These are phyloP conservation scores for Talaromyces sp. DNA, from an alignment of 2,329 filamentous ascomycete genomes.

Conservation along the genomic window DNA sequence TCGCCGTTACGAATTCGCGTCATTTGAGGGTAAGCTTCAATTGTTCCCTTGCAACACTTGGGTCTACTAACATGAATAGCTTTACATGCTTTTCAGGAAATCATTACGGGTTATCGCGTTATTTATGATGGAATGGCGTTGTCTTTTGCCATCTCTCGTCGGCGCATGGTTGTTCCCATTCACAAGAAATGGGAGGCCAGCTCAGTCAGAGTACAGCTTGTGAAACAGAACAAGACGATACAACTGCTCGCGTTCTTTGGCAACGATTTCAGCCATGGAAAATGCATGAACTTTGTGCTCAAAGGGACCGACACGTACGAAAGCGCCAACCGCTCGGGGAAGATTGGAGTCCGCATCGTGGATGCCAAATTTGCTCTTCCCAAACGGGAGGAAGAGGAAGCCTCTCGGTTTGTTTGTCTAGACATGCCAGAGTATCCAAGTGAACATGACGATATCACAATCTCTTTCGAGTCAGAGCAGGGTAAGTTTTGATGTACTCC, in stretches of 20 bases:
- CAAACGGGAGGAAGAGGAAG: conserved; percentile 44
- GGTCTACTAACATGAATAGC: conserved; percentile 36
- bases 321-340: conserved; percentile 56
- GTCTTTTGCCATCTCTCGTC: conserved; percentile 73
- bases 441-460: conserved; percentile 85
- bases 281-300: conserved; percentile 82
- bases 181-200: conserved; percentile 90
- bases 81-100: conserved; percentile 71
- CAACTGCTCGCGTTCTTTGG: conserved; percentile 78
- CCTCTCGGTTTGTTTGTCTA: conserved; percentile 72
- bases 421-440: conserved; percentile 85
- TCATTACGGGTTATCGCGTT: conserved; percentile 74
- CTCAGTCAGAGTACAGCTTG: conserved; percentile 72
- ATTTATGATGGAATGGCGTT: conserved; percentile 65
- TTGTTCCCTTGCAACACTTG: too few species aligned
- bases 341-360: conserved; percentile 69
- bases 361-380: conserved; percentile 89
- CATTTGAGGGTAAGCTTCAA: conserved; percentile 35
- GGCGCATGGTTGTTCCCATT: conserved; percentile 84
- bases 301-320: conserved; percentile 82
- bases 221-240: conserved; percentile 66
- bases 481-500: conserved; percentile 50
- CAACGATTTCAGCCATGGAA: conserved; percentile 76
- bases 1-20: conserved; percentile 65
- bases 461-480: conserved; percentile 73